These are phyloP conservation scores for Straminergon stramineum DNA, from an alignment of 225 moss, liverwort and hornwort species.

Conservation along the genomic window DNA sequence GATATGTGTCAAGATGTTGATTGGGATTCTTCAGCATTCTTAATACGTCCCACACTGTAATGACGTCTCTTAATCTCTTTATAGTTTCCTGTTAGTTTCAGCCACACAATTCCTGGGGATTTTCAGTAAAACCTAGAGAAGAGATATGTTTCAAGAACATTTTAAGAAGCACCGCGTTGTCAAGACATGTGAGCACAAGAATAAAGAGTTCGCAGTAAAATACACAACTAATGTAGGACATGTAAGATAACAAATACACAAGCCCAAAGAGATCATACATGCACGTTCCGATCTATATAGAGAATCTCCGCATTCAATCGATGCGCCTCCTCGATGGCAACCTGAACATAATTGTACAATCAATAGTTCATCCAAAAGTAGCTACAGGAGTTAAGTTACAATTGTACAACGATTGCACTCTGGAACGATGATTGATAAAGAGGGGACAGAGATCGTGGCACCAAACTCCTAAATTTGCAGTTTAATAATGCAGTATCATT, in stretches of 20 bases:
- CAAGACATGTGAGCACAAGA: not conserved
- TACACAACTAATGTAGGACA: not conserved
- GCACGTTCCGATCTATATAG: slow-evolving; percentile 73
- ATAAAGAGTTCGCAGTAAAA: not conserved
- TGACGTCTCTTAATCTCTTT: slow-evolving; percentile 66
- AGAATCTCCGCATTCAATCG: slow-evolving; percentile 52
- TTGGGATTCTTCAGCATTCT: slow-evolving; percentile 46
- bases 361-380: not conserved
- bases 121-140: not conserved
- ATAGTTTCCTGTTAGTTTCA: slow-evolving; percentile 34
- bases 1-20: slow-evolving; percentile 34
- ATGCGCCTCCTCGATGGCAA: slow-evolving; percentile 83
- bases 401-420: not conserved
- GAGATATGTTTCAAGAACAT: not conserved
- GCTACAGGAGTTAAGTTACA: not conserved
- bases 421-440: not conserved
- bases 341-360: slow-evolving; percentile 30
- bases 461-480: not conserved
- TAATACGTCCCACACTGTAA: slow-evolving; percentile 78
- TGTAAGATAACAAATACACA: not conserved
- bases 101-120: not conserved
- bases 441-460: not conserved
- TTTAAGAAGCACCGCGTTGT: not conserved
- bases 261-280: slow-evolving; percentile 42
- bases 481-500: not conserved